Evolutionary conservation across 495 filamentous ascomycete genomes (phyloP).

Genomic region (Tuber melanosporum): DNA sequence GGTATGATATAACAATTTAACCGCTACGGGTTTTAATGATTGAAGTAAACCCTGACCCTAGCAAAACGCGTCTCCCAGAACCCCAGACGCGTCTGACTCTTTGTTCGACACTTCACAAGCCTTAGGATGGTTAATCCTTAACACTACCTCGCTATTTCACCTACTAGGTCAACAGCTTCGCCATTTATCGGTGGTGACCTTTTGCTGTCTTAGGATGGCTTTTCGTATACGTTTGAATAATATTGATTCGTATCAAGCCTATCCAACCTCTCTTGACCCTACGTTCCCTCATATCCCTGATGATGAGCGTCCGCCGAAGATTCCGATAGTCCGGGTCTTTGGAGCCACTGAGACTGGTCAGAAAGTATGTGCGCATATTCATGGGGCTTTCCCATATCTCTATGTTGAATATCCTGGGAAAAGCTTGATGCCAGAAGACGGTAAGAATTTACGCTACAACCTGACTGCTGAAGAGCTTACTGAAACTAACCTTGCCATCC

Average conservation of each 20-base stretch:
- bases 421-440: constrained; percentile 56
- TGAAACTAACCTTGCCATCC: constrained; percentile 17
- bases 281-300: constrained; percentile 55
- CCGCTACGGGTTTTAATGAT: not conserved
- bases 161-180: not conserved
- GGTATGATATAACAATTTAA: not conserved
- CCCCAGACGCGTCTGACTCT: not conserved
- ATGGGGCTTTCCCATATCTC: constrained; percentile 91
- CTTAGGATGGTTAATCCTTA: not conserved
- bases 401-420: constrained; percentile 69
- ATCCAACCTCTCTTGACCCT: constrained; percentile 75
- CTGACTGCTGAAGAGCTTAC: not conserved
- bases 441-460: constrained; percentile 44
- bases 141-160: not conserved
- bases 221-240: constrained; percentile 71
- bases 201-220: constrained; percentile 3
- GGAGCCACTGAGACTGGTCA: constrained; percentile 92
- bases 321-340: constrained; percentile 87
- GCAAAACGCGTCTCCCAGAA: not conserved
- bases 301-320: constrained; percentile 55
- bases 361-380: constrained; percentile 92
- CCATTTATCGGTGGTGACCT: not conserved
- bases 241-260: constrained; percentile 84
- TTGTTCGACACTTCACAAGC: not conserved
- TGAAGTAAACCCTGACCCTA: not conserved